Base-by-base conservation (phyloP, 163 green algal genomes). In the Volvox carteri region DNA sequence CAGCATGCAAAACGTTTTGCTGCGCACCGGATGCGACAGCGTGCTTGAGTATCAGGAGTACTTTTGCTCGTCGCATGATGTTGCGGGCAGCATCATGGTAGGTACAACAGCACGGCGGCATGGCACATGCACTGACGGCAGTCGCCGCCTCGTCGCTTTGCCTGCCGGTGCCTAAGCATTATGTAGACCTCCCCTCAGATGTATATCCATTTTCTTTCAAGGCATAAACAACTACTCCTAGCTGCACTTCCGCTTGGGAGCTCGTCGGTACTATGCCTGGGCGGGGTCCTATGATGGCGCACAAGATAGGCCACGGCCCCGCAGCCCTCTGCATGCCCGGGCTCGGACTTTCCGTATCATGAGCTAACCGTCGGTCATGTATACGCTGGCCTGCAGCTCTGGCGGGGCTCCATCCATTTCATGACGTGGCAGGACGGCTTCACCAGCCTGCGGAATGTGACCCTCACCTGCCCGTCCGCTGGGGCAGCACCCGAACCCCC, bases 391-490 rank as follows among this genome's bases (percentile, higher is more conserved):
- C 73, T 23, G 30, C 65, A 87, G 81, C 48, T 87, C 4, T 42
- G 56, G 23, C 33, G 11, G 0, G 81, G 81, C 23, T 18, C 50
- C 9, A 46, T 87, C 2, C 65, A 42, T 23, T 70, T 87, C 11
- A 37, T 1, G 5, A 14, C 5, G 9, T 87, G 81, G 81, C 44
- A 9, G 33, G 81, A 87, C 33, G 46, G 65, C 65, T 79, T 70
- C 65, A 87, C 65, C 14, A n/a, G n/a, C 4, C 81, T 87, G 33
- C 44, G 67, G 35, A 79, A 87, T n/a, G 83, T 88, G 25, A 88
- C 35, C 0, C 67, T 88, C 21, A 88, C 83, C 23, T 88, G 83
- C 50, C 35, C 35, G 1, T 6, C 21, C 1, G 21, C 83, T 16
- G 37, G 33, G 23, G 30, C 50, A 4, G 83, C 68, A 0, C 30